Percentiles rank a stretch among this genome's conserved stretches.
phyloP scores from a whole-genome alignment of 345 rosid genomes.

The Boechera divaricarpa region DNA sequence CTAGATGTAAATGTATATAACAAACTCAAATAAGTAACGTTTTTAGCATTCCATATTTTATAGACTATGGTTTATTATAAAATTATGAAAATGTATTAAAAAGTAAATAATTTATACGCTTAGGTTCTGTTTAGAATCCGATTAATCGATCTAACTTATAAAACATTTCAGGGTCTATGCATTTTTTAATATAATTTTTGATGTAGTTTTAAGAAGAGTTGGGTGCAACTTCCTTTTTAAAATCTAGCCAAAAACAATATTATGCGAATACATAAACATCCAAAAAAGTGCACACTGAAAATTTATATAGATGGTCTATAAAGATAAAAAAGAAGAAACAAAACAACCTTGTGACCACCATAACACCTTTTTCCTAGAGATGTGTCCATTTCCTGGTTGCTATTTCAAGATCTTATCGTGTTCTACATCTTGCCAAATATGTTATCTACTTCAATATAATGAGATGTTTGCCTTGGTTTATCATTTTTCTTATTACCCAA shows the following conservation, averaged over 20 bases:
- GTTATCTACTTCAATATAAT: neutral
- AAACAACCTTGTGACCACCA: conserved; percentile 10
- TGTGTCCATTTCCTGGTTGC: conserved; percentile 7
- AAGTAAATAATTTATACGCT: too few relatives aligned
- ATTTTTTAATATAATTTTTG: too few relatives aligned
- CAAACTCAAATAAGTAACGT: too few relatives aligned
- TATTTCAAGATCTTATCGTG: neutral
- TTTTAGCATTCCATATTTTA: too few relatives aligned
- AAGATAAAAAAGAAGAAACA: neutral
- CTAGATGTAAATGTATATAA: too few relatives aligned
- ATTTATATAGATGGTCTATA: neutral
- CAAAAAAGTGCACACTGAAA: neutral
- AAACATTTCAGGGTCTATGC: too few relatives aligned
- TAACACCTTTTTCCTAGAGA: conserved; percentile 2
- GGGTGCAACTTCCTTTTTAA: neutral
- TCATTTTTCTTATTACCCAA: neutral
- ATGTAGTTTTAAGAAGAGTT: neutral
- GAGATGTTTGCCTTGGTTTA: conserved; percentile 4
- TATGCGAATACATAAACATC: neutral
- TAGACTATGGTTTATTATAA: too few relatives aligned
- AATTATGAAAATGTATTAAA: too few relatives aligned
- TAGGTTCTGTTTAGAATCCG: too few relatives aligned
- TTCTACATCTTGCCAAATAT: conserved; percentile 37
- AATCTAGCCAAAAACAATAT: neutral
- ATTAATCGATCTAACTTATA: too few relatives aligned